phyloP scores from a whole-genome alignment of 1,284 basidiomycete species.

The Irpex lacteus region DNA sequence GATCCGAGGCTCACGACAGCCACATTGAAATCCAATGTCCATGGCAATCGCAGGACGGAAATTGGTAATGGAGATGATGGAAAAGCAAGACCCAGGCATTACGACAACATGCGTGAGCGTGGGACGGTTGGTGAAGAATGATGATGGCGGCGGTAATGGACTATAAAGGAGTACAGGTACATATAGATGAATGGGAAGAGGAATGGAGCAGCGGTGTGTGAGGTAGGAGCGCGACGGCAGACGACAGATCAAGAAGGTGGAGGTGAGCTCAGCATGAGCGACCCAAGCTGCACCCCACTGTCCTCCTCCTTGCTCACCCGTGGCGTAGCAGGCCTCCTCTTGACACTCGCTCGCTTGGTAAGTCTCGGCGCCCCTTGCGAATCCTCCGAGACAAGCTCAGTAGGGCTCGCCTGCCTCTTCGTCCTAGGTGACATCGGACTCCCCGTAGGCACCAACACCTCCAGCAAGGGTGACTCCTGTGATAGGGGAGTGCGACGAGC shows the following conservation, averaged over 20 bases:
- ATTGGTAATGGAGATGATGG: not conserved
- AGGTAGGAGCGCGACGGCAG: not conserved
- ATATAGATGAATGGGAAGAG: not conserved
- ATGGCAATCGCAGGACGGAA: not conserved
- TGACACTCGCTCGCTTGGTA: slow-evolving; percentile 67
- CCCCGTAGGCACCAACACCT: slow-evolving; percentile 12
- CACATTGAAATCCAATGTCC: not conserved
- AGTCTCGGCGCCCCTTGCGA: slow-evolving; percentile 51
- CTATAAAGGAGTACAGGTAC: not conserved
- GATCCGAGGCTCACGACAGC: not conserved
- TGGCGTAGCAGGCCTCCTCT: slow-evolving; percentile 36
- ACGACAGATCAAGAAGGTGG: not conserved
- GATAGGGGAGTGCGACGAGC: not conserved
- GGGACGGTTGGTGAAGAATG: not conserved
- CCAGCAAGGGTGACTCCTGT: not conserved
- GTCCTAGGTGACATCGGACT: slow-evolving; percentile 29
- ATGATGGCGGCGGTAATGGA: not conserved
- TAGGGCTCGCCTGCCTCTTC: slow-evolving; percentile 70
- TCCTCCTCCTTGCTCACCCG: slow-evolving; percentile 16
- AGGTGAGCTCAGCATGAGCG: not conserved
- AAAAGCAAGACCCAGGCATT: no score
- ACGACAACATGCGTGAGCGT: no score
- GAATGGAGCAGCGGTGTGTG: not conserved
- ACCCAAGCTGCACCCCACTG: slow-evolving; percentile 4
- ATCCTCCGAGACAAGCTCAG: slow-evolving; percentile 62